Percentiles rank a stretch among this genome's conserved stretches.
Conservation (phyloP, 306 rosid species). For the Trifolium subterraneum region DNA sequence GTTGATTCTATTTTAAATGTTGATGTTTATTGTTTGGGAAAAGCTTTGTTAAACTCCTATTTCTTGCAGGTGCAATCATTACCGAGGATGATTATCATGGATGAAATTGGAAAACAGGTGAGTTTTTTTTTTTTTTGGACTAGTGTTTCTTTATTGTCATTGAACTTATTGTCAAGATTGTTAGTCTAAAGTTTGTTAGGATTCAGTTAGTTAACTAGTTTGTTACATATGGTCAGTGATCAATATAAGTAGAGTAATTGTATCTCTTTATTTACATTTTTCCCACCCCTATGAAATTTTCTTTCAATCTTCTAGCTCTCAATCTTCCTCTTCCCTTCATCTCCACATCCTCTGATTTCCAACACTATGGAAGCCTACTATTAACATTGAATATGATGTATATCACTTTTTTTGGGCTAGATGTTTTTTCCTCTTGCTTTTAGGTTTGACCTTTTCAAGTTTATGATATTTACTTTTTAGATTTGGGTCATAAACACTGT, state of each 20-base stretch:
- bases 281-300: not conserved
- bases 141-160: not conserved
- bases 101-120: conserved; percentile 98
- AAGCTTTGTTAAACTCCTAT: conserved; percentile 35
- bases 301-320: not conserved
- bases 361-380: not conserved
- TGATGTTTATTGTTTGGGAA: conserved; percentile 17
- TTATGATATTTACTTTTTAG: conserved; percentile 16
- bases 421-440: conserved; percentile 10
- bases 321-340: not conserved
- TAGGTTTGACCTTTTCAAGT: not conserved
- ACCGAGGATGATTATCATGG: conserved; percentile 98
- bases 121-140: conserved; percentile 28
- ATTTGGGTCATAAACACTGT: conserved; percentile 17
- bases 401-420: not conserved
- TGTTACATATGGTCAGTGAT: not conserved
- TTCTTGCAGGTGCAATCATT: conserved; percentile 85
- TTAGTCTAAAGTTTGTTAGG: not conserved
- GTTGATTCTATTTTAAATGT: conserved; percentile 9
- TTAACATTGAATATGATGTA: conserved; percentile 22
- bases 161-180: not conserved
- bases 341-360: not conserved
- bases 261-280: not conserved
- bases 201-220: not conserved
- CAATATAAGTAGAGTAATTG: not conserved